Percentiles rank a stretch among this genome's conserved stretches.
phyloP scores from a whole-genome alignment of 139 green algal species.

The Chlamydomonas schloesseri region DNA sequence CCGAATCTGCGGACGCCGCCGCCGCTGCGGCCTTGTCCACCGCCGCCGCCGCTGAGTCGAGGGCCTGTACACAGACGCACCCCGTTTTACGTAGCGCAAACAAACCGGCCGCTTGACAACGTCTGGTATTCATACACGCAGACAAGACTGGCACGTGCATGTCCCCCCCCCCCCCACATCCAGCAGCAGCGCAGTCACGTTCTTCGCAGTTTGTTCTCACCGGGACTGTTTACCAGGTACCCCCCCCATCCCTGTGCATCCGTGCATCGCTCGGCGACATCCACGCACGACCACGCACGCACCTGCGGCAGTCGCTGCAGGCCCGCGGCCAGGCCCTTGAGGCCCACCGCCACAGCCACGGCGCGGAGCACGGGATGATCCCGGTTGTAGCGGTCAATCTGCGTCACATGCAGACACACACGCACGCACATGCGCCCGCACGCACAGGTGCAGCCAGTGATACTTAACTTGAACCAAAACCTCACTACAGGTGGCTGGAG shows the following conservation, averaged over 20 bases:
- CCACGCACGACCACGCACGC: no score
- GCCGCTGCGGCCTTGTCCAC: not conserved
- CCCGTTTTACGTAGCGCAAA: no score
- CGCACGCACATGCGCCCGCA: not conserved
- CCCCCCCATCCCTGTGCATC: no score
- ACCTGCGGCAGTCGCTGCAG: slow-evolving; percentile 1
- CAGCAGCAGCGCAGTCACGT: no score
- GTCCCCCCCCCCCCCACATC: no score
- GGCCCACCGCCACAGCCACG: not conserved
- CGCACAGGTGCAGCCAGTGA: not conserved
- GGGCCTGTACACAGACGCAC: not conserved
- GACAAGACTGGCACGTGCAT: no score
- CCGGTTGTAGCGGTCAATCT: slow-evolving; percentile 1
- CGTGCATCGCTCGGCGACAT: no score
- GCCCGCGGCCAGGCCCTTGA: not conserved
- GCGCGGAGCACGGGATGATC: not conserved
- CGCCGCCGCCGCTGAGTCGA: not conserved
- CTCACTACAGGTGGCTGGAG: no score
- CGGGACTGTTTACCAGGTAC: no score
- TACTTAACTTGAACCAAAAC: not conserved
- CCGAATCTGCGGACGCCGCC: not conserved
- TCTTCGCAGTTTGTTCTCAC: no score
- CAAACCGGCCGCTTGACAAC: no score
- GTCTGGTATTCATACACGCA: no score
- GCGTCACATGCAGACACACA: not conserved